A percentile compares a stretch with the other conserved stretches of the same genome.
These are phyloP conservation scores for Phlebopus sp. DNA, from an alignment of 1,284 basidiomycete genomes.

Conservation along the genomic window DNA sequence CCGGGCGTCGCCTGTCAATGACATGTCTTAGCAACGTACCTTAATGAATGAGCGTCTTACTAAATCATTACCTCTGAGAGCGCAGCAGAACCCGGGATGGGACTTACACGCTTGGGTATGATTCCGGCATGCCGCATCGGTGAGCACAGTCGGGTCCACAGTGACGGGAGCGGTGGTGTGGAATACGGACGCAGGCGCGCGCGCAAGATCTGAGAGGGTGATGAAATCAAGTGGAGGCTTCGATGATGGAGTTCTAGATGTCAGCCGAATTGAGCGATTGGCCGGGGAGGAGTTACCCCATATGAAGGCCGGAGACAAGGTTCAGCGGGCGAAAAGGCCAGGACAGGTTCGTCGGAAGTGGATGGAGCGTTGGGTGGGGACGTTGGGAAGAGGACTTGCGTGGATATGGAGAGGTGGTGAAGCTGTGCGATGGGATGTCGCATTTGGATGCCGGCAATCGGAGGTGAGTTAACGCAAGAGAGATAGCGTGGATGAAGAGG, in stretches of 20 bases:
- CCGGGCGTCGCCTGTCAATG: slow-evolving; percentile 34
- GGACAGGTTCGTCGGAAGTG: slow-evolving; percentile 7
- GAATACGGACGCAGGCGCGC: slow-evolving; percentile 19
- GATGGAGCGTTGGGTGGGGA: slow-evolving; percentile 9
- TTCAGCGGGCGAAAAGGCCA: slow-evolving; percentile 2
- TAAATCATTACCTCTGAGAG: slow-evolving; percentile 37
- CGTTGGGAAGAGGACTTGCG: slow-evolving; percentile 1
- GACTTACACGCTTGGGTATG: slow-evolving; percentile 29
- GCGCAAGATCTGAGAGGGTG: slow-evolving; percentile 28
- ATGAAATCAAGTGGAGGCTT: slow-evolving; percentile 23
- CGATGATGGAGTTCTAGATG: slow-evolving; percentile 33
- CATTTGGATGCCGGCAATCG: slow-evolving; percentile 26
- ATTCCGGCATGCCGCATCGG: slow-evolving; percentile 34
- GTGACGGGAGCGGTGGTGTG: slow-evolving; percentile 29
- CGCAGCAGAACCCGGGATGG: slow-evolving; percentile 33
- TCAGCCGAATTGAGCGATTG: slow-evolving; percentile 29
- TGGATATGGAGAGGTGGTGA: slow-evolving; percentile 5
- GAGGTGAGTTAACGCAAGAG: slow-evolving; percentile 9
- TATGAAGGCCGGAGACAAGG: slow-evolving; percentile 16
- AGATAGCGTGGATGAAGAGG: slow-evolving; percentile 32
- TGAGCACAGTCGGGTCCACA: slow-evolving; percentile 18
- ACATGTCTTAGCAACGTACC: slow-evolving; percentile 37
- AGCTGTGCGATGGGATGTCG: slow-evolving; percentile 15
- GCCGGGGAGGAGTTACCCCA: slow-evolving; percentile 28
- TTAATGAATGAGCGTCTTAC: slow-evolving; percentile 36